phyloP scores from a whole-genome alignment of 2,329 filamentous ascomycete species.

The Chrysosporium keratinophilum region DNA sequence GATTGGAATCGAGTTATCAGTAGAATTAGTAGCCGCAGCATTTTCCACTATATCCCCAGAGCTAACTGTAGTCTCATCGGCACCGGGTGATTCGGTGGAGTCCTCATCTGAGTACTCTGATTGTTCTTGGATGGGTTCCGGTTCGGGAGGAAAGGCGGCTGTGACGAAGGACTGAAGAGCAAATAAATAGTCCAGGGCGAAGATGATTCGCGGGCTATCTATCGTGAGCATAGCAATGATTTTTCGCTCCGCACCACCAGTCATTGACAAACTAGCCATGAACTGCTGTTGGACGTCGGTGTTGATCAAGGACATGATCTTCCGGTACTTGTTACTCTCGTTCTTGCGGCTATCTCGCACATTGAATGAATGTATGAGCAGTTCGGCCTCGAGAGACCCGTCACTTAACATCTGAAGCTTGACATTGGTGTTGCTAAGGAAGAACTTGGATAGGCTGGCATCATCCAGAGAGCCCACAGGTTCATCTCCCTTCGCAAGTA shows the following conservation, averaged over 20 bases:
- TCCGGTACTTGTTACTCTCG: conserved; percentile 90
- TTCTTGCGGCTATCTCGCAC: conserved; percentile 82
- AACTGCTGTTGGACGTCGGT: conserved; percentile 88
- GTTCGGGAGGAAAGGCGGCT: conserved; percentile 51
- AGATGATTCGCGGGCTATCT: conserved; percentile 87
- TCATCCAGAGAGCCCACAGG: conserved; percentile 69
- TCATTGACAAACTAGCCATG: conserved; percentile 93
- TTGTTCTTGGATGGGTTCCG: conserved; percentile 30
- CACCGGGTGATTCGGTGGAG: conserved; percentile 22
- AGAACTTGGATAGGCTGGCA: conserved; percentile 85
- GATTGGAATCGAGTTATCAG: conserved; percentile 50
- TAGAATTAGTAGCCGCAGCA: conserved; percentile 22
- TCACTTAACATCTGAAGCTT: conserved; percentile 92
- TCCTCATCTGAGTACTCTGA: conserved; percentile 28
- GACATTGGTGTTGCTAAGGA: conserved; percentile 79
- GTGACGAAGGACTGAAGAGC: conserved; percentile 76
- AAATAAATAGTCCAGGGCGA: conserved; percentile 91
- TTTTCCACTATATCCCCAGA: background rate
- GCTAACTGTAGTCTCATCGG: background rate
- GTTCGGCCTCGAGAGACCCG: conserved; percentile 79
- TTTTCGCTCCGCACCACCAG: conserved; percentile 67
- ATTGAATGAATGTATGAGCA: conserved; percentile 87
- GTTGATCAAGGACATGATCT: conserved; percentile 96
- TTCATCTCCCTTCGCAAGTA: conserved; percentile 62
- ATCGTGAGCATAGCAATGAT: conserved; percentile 86